Conservation (phyloP, 306 rosid genomes). For the Acacia acuminata region DNA sequence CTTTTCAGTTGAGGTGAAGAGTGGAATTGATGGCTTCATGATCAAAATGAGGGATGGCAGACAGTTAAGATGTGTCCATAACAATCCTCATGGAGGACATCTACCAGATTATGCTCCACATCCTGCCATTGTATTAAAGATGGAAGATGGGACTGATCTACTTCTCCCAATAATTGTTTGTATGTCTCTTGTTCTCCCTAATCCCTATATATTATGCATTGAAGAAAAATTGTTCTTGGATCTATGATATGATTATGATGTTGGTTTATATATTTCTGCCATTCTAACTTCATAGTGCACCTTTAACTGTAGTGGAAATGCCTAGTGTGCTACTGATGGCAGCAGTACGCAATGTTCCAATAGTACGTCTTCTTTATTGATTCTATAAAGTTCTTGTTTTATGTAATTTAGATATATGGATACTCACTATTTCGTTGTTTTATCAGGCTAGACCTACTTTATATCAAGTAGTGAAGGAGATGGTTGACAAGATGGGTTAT, state of each 20-base stretch:
- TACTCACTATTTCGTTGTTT: slow-evolving; percentile 30
- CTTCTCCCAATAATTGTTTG: slow-evolving; percentile 99
- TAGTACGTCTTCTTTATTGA: slow-evolving; percentile 52
- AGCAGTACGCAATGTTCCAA: slow-evolving; percentile 88
- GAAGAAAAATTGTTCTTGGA: background rate
- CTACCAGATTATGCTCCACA: slow-evolving; percentile 98
- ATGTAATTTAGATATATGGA: slow-evolving; percentile 11
- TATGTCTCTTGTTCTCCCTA: slow-evolving; percentile 45
- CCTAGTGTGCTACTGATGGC: slow-evolving; percentile 93
- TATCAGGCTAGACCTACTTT: slow-evolving; percentile 94
- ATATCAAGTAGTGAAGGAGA: slow-evolving; percentile 92
- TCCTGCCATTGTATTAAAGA: slow-evolving; percentile 96
- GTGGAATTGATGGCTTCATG: slow-evolving; percentile 92
- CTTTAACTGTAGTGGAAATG: slow-evolving; percentile 86
- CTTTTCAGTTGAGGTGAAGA: slow-evolving; percentile 93
- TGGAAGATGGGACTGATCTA: slow-evolving; percentile 96
- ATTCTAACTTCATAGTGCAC: slow-evolving; percentile 35
- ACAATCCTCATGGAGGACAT: slow-evolving; percentile 94
- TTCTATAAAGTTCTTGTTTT: slow-evolving; percentile 12
- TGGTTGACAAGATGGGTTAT: slow-evolving; percentile 94
- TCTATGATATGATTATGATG: slow-evolving; percentile 19
- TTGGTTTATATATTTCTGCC: background rate
- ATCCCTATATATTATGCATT: slow-evolving; percentile 5
- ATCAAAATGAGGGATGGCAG: slow-evolving; percentile 98
- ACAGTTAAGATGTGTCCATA: slow-evolving; percentile 84